These are phyloP conservation scores for Neonothopanus nambi DNA, from an alignment of 1,284 basidiomycete genomes.

Conservation along the genomic window DNA sequence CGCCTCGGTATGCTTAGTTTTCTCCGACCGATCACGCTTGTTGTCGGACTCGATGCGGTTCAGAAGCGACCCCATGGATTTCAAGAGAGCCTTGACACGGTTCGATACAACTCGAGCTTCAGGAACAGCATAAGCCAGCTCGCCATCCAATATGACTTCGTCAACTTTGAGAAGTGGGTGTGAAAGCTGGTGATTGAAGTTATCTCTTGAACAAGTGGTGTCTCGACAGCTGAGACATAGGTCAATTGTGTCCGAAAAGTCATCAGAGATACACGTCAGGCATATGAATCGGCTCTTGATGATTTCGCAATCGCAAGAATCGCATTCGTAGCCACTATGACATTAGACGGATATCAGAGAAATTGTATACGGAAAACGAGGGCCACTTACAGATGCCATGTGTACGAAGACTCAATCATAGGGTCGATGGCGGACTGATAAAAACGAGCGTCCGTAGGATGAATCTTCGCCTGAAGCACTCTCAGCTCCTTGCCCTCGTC, in stretches of 20 bases:
- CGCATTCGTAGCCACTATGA: constrained; percentile 17
- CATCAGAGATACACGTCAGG: too few relatives aligned
- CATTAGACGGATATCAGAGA: neutral
- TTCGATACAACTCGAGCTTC: neutral
- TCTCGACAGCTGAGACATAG: constrained; percentile 21
- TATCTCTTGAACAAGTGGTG: constrained; percentile 9
- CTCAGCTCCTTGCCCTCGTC: neutral
- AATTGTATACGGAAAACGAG: neutral
- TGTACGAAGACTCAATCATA: neutral
- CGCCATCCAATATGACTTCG: neutral
- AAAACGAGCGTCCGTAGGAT: constrained; percentile 5
- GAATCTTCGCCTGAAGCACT: neutral
- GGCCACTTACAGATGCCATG: neutral
- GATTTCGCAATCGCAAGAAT: constrained; percentile 19
- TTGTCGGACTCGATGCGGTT: constrained; percentile 17
- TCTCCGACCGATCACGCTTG: constrained; percentile 1
- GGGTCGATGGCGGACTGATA: neutral
- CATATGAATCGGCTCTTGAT: constrained; percentile 18
- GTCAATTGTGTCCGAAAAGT: constrained; percentile 19
- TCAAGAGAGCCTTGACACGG: neutral
- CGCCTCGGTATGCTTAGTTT: neutral
- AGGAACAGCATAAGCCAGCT: neutral
- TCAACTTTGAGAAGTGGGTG: too few relatives aligned
- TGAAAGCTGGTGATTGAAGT: constrained; percentile 20
- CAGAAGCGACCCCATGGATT: neutral